These are phyloP conservation scores for Tetradesmus obliquus DNA, from an alignment of 139 green algal genomes.

Conservation along the genomic window DNA sequence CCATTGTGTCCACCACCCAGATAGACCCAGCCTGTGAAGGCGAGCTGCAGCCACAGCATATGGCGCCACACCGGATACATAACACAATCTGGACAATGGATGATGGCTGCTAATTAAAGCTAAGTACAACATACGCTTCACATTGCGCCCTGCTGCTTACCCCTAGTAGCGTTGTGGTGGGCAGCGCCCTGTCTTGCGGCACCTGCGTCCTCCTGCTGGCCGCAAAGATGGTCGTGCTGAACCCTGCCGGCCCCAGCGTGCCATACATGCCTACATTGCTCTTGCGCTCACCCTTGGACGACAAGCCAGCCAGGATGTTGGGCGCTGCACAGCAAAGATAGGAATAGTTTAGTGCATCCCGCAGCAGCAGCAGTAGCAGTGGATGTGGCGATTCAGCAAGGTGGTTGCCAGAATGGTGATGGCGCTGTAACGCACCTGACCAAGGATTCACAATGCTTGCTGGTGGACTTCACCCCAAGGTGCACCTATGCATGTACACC, in stretches of 20 bases:
- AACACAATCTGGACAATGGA: too few species aligned
- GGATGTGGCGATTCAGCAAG: not conserved
- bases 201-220: constrained; percentile 4
- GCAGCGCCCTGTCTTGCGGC: not conserved
- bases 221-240: constrained; percentile 40
- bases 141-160: not conserved
- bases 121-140: not conserved
- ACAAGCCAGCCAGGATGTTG: constrained; percentile 42
- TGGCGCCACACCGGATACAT: not conserved
- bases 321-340: constrained; percentile 26
- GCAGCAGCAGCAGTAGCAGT: not conserved
- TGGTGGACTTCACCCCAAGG: too few species aligned
- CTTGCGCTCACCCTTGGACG: not conserved
- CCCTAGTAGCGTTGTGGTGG: constrained; percentile 16
- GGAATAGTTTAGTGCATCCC: not conserved
- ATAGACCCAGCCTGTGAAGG: not conserved
- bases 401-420: not conserved
- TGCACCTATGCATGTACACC: too few species aligned
- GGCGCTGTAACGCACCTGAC: not conserved
- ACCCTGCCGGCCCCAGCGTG: constrained; percentile 24
- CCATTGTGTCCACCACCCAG: not conserved
- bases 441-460: too few species aligned
- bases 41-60: not conserved
- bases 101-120: too few species aligned
- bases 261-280: constrained; percentile 5